These are phyloP conservation scores for Sedum album DNA, from an alignment of 164 flowering plant species.

Conservation along the genomic window DNA sequence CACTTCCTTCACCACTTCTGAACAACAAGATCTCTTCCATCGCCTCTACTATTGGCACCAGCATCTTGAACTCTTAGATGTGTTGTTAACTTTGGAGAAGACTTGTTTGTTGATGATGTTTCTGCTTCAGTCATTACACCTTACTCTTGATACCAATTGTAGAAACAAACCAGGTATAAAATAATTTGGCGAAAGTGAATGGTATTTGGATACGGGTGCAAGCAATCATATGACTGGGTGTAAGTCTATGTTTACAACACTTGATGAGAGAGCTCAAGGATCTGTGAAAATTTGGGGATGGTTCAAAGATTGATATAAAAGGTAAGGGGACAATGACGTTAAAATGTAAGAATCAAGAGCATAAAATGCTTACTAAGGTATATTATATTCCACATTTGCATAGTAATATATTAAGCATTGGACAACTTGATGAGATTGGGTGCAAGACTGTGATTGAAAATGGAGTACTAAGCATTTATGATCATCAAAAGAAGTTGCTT, in stretches of 20 bases:
- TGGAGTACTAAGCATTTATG: background rate
- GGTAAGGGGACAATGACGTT: too few species aligned
- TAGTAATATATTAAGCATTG: conserved; percentile 7
- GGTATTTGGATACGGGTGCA: too few species aligned
- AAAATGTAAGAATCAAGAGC: too few species aligned
- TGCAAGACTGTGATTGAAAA: background rate
- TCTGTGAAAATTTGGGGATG: too few species aligned
- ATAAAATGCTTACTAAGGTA: too few species aligned
- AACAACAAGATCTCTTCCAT: background rate
- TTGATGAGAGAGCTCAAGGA: too few species aligned
- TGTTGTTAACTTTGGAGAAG: too few species aligned
- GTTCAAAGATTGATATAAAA: too few species aligned
- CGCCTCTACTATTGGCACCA: background rate
- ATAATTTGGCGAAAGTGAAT: too few species aligned
- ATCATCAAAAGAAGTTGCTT: background rate
- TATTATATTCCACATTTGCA: background rate
- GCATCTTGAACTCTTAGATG: background rate
- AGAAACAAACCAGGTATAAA: background rate
- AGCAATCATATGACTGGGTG: too few species aligned
- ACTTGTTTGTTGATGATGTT: background rate
- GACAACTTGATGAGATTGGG: background rate
- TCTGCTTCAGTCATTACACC: background rate
- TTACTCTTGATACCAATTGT: too few species aligned
- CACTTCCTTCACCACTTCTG: background rate
- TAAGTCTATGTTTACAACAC: too few species aligned